These are phyloP conservation scores for Gossypium stocksii DNA, from an alignment of 345 rosid species.

Conservation along the genomic window DNA sequence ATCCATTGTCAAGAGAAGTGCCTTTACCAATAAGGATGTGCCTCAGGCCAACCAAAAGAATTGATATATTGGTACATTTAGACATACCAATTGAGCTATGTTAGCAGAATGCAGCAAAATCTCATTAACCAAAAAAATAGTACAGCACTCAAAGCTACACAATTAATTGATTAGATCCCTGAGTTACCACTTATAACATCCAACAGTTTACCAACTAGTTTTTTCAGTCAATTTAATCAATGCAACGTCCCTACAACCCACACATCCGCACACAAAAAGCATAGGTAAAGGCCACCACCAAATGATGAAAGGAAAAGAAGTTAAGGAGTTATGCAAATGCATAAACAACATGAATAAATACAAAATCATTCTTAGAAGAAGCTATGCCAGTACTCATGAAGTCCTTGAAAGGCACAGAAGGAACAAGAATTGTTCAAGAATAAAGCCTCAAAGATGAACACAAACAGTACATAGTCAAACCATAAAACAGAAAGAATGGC, in stretches of 20 bases:
- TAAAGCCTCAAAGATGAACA: background rate
- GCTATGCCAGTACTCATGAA: background rate
- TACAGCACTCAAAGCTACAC: background rate
- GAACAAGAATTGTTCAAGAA: background rate
- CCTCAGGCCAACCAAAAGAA: background rate
- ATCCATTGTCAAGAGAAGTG: background rate
- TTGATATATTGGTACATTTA: background rate
- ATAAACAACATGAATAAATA: too few relatives aligned
- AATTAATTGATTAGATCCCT: background rate
- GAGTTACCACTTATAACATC: background rate
- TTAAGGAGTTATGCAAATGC: background rate
- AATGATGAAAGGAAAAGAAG: background rate
- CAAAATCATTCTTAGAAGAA: background rate
- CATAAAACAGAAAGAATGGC: background rate
- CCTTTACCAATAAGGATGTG: background rate
- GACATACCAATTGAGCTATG: background rate
- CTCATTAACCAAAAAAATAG: background rate
- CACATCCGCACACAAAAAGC: background rate
- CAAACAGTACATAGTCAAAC: background rate
- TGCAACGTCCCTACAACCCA: background rate
- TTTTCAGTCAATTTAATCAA: background rate
- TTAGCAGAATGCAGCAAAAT: background rate
- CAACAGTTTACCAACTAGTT: background rate
- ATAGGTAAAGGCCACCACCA: background rate
- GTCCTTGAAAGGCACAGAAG: constrained; percentile 1